Evolutionary conservation across 331 rosid species (phyloP), one percentile per base, ranked within the genome.

Genomic region (Malus hybrid): DNA sequence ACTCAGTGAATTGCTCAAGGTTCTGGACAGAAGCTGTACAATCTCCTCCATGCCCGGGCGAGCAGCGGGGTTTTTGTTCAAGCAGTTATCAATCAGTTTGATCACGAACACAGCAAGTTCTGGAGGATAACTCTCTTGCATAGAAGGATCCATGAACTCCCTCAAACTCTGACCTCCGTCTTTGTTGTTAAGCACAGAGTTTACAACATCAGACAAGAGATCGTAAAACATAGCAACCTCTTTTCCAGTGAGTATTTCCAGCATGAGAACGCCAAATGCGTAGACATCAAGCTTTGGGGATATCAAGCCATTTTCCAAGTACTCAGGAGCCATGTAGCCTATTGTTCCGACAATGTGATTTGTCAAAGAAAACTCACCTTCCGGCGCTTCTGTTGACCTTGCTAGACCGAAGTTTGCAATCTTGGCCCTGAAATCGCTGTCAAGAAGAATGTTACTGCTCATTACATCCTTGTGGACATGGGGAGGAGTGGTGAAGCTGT

Each of bases 271-370:
- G 72, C 96, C 97, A 80, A 94, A 94, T 55, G 96, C 85, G 61
- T 92, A 94, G n/a, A 92, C 96, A 85, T 88, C 99, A 56, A 91
- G 81, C 79, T 90, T 91, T 16, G 92, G 82, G 18, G 99, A 94
- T 1, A 92, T 76, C 63, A 94, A n/a, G 28, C 99, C 99, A 56
- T 92, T 66, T 83, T 91, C 97, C 72, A 91, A 75, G 80, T 94
- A 94, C 86, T 94, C 98, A 0, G 98, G 97, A 65, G 97, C 90
- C 97, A 92, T 87, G 68, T 88, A 94, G 44, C 99, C 97, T 80
- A 89, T 24, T 34, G 93, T 94, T 39, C 99, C 97, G 63, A 94
- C 91, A 59, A 94, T 87, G 81, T 92, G 96, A 70, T 83, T 82
- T 6, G 99, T 92, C 80, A 84, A 72, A 20, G 92, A 76, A 80